phyloP scores from a whole-genome alignment of 31 red algal species.

The Asparagopsis taxiformis region DNA sequence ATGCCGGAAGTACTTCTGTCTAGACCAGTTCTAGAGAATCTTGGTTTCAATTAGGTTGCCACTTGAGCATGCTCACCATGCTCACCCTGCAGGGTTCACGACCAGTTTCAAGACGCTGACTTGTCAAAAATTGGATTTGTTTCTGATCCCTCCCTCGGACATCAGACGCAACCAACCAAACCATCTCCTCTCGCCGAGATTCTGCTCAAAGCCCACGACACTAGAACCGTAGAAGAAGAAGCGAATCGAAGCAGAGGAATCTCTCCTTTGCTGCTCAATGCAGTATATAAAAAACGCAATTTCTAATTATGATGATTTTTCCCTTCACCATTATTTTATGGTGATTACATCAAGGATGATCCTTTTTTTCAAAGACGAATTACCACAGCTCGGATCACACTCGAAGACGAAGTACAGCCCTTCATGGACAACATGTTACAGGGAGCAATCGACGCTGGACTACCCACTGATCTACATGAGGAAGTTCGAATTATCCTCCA shows the following conservation, averaged over 20 bases:
- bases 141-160: not conserved
- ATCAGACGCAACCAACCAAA: not conserved
- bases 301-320: not conserved
- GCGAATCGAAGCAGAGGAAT: not conserved
- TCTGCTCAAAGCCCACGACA: no score
- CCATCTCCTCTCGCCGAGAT: not conserved
- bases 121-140: constrained; percentile 3
- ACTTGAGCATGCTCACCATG: no score
- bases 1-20: constrained; percentile 4
- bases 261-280: not conserved
- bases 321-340: not conserved
- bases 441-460: not conserved
- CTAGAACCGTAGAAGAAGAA: not conserved
- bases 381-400: not conserved
- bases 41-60: not conserved
- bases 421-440: not conserved
- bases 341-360: not conserved
- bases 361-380: not conserved
- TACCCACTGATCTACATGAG: not conserved
- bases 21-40: not conserved
- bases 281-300: not conserved
- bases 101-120: not conserved
- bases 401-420: not conserved
- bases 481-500: not conserved
- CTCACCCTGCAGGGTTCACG: not conserved